These are phyloP conservation scores for Mortierella alpina DNA, from an alignment of 192 early-diverging fungal genomes.

Conservation along the genomic window DNA sequence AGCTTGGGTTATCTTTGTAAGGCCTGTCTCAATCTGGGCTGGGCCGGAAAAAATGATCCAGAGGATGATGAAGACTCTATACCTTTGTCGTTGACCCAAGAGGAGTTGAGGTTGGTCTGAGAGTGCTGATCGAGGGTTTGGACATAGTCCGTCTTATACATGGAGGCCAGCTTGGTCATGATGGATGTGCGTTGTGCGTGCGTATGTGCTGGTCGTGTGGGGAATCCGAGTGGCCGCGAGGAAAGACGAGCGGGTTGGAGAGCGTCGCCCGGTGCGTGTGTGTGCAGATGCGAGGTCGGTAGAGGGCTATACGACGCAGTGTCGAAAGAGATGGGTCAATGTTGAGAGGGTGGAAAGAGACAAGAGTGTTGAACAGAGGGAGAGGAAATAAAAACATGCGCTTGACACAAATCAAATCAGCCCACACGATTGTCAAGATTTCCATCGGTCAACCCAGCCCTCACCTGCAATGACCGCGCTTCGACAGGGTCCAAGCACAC, in stretches of 20 bases:
- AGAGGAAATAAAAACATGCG: neutral
- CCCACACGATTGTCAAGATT: too few relatives aligned
- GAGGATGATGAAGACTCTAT: neutral
- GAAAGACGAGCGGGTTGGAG: neutral
- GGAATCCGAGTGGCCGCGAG: neutral
- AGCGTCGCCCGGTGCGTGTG: neutral
- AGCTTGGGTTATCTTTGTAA: too few relatives aligned
- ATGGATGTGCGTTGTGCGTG: neutral
- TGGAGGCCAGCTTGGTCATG: slow-evolving; percentile 49
- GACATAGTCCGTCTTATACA: slow-evolving; percentile 55
- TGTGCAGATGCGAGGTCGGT: neutral
- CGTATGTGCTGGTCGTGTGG: neutral
- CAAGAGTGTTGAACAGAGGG: neutral
- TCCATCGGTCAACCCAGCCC: too few relatives aligned
- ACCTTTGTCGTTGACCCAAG: slow-evolving; percentile 73
- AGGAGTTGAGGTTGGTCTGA: slow-evolving; percentile 70
- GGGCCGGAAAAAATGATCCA: too few relatives aligned
- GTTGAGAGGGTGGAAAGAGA: neutral
- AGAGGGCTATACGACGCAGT: neutral
- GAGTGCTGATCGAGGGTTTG: slow-evolving; percentile 65
- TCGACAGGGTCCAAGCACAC: too few relatives aligned
- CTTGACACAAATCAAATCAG: too few relatives aligned
- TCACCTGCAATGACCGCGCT: too few relatives aligned
- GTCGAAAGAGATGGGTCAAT: neutral
- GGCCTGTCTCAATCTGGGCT: too few relatives aligned